phyloP scores from a whole-genome alignment of 768 basidiomycete genomes.

The Strobilomyces dryophilus region DNA sequence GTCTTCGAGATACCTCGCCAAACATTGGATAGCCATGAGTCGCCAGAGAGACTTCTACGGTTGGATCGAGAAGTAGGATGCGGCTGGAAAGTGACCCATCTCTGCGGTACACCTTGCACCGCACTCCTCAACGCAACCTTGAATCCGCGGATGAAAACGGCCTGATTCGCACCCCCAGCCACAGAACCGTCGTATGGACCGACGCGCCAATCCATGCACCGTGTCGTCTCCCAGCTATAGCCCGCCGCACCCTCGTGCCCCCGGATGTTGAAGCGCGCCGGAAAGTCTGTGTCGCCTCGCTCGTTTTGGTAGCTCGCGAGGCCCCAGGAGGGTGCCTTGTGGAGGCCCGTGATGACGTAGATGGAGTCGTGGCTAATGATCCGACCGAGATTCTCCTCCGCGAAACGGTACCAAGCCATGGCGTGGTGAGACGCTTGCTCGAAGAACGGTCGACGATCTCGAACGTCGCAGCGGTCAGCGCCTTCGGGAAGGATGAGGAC shows the following conservation, averaged over 20 bases:
- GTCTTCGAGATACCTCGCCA: slow-evolving; percentile 15
- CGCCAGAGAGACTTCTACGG: not conserved
- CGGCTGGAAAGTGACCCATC: slow-evolving; percentile 8
- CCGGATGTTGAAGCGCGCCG: slow-evolving; percentile 14
- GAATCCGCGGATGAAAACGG: slow-evolving; percentile 30
- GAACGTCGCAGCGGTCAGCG: slow-evolving; percentile 24
- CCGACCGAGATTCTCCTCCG: slow-evolving; percentile 23
- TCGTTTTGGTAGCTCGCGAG: slow-evolving; percentile 21
- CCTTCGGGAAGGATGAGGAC: slow-evolving; percentile 34
- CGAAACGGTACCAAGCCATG: slow-evolving; percentile 30
- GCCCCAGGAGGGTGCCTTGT: slow-evolving; percentile 29
- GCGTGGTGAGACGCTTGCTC: slow-evolving; percentile 26
- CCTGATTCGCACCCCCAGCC: slow-evolving; percentile 19
- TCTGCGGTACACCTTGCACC: slow-evolving; percentile 17
- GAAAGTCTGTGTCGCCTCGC: not conserved
- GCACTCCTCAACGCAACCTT: slow-evolving; percentile 23
- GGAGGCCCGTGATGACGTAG: slow-evolving; percentile 31
- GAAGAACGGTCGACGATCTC: slow-evolving; percentile 22
- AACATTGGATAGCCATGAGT: slow-evolving; percentile 18
- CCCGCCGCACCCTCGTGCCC: slow-evolving; percentile 2
- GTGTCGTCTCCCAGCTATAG: slow-evolving; percentile 18
- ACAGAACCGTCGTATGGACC: slow-evolving; percentile 9
- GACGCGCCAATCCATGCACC: slow-evolving; percentile 17
- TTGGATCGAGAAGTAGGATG: not conserved
- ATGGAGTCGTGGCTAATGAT: slow-evolving; percentile 28